Base-by-base conservation (phyloP, 768 basidiomycete species). In the Termitomyces bulborhizus region DNA sequence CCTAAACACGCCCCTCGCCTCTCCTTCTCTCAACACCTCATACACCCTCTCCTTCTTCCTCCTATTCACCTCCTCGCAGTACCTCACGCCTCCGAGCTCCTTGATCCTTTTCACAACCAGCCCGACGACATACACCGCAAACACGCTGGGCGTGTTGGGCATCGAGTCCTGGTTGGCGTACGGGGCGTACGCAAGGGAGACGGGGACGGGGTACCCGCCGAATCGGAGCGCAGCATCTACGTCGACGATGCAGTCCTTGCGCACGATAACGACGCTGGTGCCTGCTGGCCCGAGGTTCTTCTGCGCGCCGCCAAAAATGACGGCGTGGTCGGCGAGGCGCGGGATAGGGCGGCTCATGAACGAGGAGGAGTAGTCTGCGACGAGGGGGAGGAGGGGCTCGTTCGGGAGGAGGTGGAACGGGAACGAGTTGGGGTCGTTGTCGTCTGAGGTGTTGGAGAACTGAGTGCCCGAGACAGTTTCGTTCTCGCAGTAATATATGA, bases 401-500 rank as follows among this genome's bases (percentile, higher is more conserved):
- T 80, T 67, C 0, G 82, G 77, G 43, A 95, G 76, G 53, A 80
- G 76, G 57, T 88, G 79, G 76, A 89, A 94, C 4, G 95, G 95
- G 78, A 98, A 97, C 21, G 86, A 78, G 26, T 78, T 75, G 5
- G 82, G 73, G 26, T 75, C 77, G 18, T 66, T 64, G 0, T 40
- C 0, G 21, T 21, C 21, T 21, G 21, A 21, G n/a, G 69, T 55
- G 2, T 86, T 74, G 73, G 59, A 40, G 29, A 90, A 98, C 74
- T 98, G 87, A 46, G 94, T 87, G 42, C 97, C 97, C 62, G 96
- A 88, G 55, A 98, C 89, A 13, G 97, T 99, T 76, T 99, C 97
- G 77, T 99, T 99, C 70, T 97, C 97, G 80, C 97, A 99, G 74
- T 97, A 98, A 74, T 96, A 98, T 56, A 98, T 86, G 62, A 95